phyloP scores from a whole-genome alignment of 139 green algal species.

The Coelastrella sp. region DNA sequence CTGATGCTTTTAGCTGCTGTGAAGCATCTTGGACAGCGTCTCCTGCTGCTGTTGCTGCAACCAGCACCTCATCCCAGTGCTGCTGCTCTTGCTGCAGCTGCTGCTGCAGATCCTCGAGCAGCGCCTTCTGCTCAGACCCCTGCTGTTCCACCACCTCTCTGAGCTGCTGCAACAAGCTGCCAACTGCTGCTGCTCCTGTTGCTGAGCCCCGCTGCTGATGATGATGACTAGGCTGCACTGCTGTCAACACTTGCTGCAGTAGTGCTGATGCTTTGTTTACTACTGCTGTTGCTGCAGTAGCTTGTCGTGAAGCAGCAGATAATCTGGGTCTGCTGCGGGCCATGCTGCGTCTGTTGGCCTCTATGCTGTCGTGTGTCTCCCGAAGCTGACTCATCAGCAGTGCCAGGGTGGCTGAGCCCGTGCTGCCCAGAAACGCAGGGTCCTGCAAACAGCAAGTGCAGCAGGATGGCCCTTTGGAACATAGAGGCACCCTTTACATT shows the following conservation, averaged over 20 bases:
- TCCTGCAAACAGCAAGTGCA: too few relatives aligned
- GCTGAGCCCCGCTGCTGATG: not conserved
- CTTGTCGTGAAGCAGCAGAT: too few relatives aligned
- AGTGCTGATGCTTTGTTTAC: not conserved
- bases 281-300: not conserved
- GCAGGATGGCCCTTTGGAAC: too few relatives aligned
- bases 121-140: not conserved
- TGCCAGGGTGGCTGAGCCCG: too few relatives aligned
- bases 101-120: not conserved
- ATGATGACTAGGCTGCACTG: not conserved
- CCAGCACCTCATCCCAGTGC: not conserved
- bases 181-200: not conserved
- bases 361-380: too few relatives aligned
- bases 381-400: too few relatives aligned
- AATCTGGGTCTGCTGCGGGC: not conserved
- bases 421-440: too few relatives aligned
- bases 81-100: constrained; percentile 14
- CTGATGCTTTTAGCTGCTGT: not conserved
- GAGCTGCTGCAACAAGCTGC: not conserved
- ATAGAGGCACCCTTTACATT: too few relatives aligned
- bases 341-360: not conserved
- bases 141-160: not conserved
- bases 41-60: not conserved
- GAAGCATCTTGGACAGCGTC: not conserved
- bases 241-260: not conserved